A percentile compares a stretch with the other conserved stretches of the same genome.
These are phyloP conservation scores for Naganishia friedmannii DNA, from an alignment of 768 basidiomycete genomes.

Conservation along the genomic window DNA sequence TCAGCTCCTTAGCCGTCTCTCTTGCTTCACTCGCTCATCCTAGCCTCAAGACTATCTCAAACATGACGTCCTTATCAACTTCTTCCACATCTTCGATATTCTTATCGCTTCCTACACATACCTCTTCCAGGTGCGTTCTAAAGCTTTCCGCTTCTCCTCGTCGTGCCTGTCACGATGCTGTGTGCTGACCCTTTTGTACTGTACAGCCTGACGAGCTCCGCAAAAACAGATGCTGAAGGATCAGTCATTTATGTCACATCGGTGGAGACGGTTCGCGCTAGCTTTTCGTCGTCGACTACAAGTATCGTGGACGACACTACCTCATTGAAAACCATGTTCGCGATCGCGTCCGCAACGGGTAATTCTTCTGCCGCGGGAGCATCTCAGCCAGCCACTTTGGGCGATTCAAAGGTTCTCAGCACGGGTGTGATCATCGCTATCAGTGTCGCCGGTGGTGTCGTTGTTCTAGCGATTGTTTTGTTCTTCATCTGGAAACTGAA, in stretches of 20 bases:
- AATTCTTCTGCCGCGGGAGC: conserved; percentile 30
- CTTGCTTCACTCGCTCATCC: neutral
- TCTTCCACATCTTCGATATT: neutral
- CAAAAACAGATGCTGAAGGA: conserved; percentile 38
- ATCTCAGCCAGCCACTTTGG: conserved; percentile 16
- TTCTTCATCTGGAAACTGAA: conserved; percentile 49
- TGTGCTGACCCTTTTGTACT: neutral
- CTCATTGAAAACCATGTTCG: conserved; percentile 33
- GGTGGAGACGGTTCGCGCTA: conserved; percentile 30
- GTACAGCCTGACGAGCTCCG: conserved; percentile 8
- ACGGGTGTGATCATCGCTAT: conserved; percentile 48
- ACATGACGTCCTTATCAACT: neutral
- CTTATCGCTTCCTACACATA: neutral
- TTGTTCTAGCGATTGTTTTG: conserved; percentile 40
- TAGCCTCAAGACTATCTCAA: neutral
- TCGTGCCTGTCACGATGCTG: neutral
- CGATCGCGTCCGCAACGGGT: conserved; percentile 30
- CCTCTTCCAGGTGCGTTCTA: conserved; percentile 12
- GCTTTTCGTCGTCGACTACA: neutral
- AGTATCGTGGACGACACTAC: conserved; percentile 5
- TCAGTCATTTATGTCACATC: conserved; percentile 39
- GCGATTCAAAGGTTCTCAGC: conserved; percentile 27
- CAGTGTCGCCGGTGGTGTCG: conserved; percentile 44
- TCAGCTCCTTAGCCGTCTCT: neutral
- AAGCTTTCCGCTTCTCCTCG: neutral